phyloP scores from a whole-genome alignment of 495 filamentous ascomycete genomes.

The Collariella sp. region DNA sequence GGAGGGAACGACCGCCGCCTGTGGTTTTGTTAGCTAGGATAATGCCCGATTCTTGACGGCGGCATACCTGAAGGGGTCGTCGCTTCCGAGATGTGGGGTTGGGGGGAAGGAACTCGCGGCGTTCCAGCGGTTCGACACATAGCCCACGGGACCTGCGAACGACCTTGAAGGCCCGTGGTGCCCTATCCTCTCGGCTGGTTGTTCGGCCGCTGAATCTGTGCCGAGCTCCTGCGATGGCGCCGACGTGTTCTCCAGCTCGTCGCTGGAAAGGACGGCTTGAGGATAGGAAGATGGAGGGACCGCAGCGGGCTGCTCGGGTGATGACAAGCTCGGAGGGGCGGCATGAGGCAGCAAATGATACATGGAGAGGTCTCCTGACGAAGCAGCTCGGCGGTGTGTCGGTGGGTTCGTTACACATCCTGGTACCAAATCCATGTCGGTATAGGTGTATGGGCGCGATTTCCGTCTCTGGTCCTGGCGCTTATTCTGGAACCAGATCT shows the following conservation, averaged over 20 bases:
- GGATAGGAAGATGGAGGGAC: conserved; percentile 14
- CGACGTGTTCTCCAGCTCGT: conserved; percentile 6
- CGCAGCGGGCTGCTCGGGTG: conserved; percentile 4
- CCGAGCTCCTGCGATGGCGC: neutral
- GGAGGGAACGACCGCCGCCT: conserved; percentile 34
- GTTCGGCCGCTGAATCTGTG: neutral
- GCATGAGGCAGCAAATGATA: conserved; percentile 5
- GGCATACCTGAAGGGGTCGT: conserved; percentile 33
- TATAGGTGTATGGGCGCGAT: conserved; percentile 76
- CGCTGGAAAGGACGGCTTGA: conserved; percentile 5
- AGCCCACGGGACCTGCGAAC: conserved; percentile 29
- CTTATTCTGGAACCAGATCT: conserved; percentile 99
- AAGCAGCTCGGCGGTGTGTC: too few species aligned
- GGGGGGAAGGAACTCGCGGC: conserved; percentile 30
- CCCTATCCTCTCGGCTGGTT: conserved; percentile 3
- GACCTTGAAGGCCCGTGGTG: conserved; percentile 17
- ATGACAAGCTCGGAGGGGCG: conserved; percentile 13
- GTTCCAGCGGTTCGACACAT: conserved; percentile 36
- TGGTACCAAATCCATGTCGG: too few species aligned
- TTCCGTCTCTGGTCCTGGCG: conserved; percentile 89
- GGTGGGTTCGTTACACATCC: too few species aligned
- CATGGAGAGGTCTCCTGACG: too few species aligned
- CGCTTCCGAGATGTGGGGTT: conserved; percentile 24
- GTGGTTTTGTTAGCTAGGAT: neutral
- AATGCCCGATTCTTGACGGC: neutral